phyloP scores from a whole-genome alignment of 2,329 filamentous ascomycete genomes.

The Metarhizium anisopliae region DNA sequence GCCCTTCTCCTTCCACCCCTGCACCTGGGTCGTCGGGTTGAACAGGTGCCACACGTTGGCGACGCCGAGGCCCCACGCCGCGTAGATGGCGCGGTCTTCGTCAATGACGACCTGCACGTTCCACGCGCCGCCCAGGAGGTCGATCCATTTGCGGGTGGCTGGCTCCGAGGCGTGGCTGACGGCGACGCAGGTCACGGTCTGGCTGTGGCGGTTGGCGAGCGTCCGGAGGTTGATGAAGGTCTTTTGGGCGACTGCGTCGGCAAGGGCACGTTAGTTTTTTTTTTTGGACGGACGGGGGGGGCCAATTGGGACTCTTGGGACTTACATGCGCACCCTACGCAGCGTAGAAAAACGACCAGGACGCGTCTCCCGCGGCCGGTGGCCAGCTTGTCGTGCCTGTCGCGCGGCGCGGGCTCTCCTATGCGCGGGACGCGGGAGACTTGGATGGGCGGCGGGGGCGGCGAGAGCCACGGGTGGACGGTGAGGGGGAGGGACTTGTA shows the following conservation, averaged over 20 bases:
- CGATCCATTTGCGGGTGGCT: slow-evolving; percentile 48
- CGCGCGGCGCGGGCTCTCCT: slow-evolving; percentile 39
- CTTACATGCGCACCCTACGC: slow-evolving; percentile 48
- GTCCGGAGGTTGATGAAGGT: slow-evolving; percentile 47
- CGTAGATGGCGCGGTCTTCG: slow-evolving; percentile 47
- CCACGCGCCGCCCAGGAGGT: slow-evolving; percentile 48
- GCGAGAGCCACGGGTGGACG: slow-evolving; percentile 44
- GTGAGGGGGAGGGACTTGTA: slow-evolving; percentile 40
- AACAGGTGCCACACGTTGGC: slow-evolving; percentile 42
- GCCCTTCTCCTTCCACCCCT: slow-evolving; percentile 44
- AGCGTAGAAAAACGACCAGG: slow-evolving; percentile 43
- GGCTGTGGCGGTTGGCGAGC: slow-evolving; percentile 41
- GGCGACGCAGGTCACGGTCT: slow-evolving; percentile 44
- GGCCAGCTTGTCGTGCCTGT: slow-evolving; percentile 32
- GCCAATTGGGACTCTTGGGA: slow-evolving; percentile 4
- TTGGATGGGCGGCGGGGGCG: slow-evolving; percentile 39
- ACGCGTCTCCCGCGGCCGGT: slow-evolving; percentile 35
- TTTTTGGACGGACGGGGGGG: too few species aligned
- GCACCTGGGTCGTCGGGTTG: slow-evolving; percentile 42
- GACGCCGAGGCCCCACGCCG: slow-evolving; percentile 49
- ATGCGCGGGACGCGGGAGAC: slow-evolving; percentile 35
- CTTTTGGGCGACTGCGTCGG: slow-evolving; percentile 18
- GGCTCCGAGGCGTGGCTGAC: slow-evolving; percentile 49
- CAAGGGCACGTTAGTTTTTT: too few species aligned
- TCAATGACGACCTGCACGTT: slow-evolving; percentile 47